These are phyloP conservation scores for Ceratonia siliqua DNA, from an alignment of 306 rosid species.

Conservation along the genomic window DNA sequence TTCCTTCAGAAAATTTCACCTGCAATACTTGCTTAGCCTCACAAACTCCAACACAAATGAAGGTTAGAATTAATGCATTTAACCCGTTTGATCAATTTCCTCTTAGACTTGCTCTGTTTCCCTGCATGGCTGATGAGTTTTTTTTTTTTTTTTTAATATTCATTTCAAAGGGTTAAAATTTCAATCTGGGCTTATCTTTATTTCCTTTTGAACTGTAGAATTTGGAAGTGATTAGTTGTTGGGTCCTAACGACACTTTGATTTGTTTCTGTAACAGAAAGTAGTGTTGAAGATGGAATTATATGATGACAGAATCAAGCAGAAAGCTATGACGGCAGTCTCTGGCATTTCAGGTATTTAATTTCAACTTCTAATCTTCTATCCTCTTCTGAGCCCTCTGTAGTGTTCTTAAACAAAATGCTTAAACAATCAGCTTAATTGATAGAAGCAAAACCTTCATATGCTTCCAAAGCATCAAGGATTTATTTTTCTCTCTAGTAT, in stretches of 20 bases:
- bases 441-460: neutral
- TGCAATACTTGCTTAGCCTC: no score
- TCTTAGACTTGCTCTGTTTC: no score
- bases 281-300: constrained; percentile 46
- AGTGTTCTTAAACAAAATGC: no score
- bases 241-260: neutral
- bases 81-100: no score
- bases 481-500: no score
- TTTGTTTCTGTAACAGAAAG: constrained; percentile 47
- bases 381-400: neutral
- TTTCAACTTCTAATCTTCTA: neutral
- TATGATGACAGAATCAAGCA: constrained; percentile 44
- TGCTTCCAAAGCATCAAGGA: neutral
- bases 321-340: constrained; percentile 59
- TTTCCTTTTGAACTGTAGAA: neutral
- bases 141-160: no score
- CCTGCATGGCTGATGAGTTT: no score
- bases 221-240: neutral
- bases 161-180: neutral
- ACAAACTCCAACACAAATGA: no score
- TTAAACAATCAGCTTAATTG: no score
- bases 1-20: no score
- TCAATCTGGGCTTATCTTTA: neutral
- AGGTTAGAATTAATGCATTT: no score
- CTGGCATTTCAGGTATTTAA: constrained; percentile 51